A percentile compares a stretch with the other conserved stretches of the same genome.
These are phyloP conservation scores for Cubamyces sp. DNA, from an alignment of 768 basidiomycete genomes.

Conservation along the genomic window DNA sequence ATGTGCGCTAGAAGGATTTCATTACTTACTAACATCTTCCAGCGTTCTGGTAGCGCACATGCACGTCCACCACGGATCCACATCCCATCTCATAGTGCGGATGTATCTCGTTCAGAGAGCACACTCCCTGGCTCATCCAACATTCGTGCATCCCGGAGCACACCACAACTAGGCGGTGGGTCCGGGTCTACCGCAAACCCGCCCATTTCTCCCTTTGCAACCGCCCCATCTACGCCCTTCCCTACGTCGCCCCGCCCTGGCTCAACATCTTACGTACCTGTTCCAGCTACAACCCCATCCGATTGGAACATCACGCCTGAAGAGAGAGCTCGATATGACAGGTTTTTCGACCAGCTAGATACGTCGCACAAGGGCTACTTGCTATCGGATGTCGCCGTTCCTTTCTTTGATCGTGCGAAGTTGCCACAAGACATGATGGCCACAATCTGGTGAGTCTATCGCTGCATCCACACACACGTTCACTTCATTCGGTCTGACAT, in stretches of 20 bases:
- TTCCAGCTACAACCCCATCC: slow-evolving; percentile 8
- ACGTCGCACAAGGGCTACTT: slow-evolving; percentile 73
- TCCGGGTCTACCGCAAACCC: background rate
- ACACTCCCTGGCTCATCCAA: background rate
- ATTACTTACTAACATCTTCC: background rate
- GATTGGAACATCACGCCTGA: slow-evolving; percentile 80
- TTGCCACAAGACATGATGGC: slow-evolving; percentile 80
- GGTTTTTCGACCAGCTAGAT: slow-evolving; percentile 85
- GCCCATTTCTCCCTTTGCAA: background rate
- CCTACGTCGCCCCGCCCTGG: slow-evolving; percentile 15
- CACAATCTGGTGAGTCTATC: slow-evolving; percentile 74
- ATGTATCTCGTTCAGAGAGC: background rate
- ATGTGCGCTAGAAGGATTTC: background rate
- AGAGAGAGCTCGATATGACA: slow-evolving; percentile 80
- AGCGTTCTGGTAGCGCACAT: background rate
- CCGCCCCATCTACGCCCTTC: slow-evolving; percentile 9
- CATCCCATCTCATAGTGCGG: background rate
- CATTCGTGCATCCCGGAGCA: slow-evolving; percentile 17
- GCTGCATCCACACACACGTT: background rate
- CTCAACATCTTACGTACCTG: slow-evolving; percentile 2
- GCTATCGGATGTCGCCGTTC: slow-evolving; percentile 89
- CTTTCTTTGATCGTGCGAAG: slow-evolving; percentile 89
- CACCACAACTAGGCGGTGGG: slow-evolving; percentile 5
- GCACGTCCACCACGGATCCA: slow-evolving; percentile 2
- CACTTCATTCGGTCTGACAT: background rate